phyloP scores from a whole-genome alignment of 1,284 basidiomycete genomes.

The Rhodofomes roseus region DNA sequence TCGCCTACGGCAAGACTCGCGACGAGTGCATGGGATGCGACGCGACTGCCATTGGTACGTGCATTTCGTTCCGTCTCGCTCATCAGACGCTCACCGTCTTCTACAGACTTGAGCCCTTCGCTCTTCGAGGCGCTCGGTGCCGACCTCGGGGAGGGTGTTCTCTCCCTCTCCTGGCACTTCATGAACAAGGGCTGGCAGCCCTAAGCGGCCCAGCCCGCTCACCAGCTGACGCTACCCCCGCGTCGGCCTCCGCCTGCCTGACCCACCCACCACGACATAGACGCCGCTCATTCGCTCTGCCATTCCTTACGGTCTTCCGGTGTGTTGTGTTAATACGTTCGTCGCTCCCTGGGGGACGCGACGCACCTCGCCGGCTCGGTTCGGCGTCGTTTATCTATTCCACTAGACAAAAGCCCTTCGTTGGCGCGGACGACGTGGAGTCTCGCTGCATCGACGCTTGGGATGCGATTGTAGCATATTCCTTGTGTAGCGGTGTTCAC shows the following conservation, averaged over 20 bases:
- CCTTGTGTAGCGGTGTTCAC: background rate
- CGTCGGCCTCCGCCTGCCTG: background rate
- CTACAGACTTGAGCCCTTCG: slow-evolving; percentile 21
- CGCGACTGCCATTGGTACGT: slow-evolving; percentile 31
- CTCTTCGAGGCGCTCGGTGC: slow-evolving; percentile 20
- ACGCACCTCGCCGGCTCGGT: background rate
- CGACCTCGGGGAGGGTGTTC: slow-evolving; percentile 16
- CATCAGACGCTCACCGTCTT: background rate
- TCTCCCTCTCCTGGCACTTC: slow-evolving; percentile 20
- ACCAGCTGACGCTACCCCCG: background rate
- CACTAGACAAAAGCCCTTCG: background rate
- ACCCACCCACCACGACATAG: background rate
- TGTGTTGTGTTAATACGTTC: background rate
- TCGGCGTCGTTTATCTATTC: background rate
- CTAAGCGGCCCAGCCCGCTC: background rate
- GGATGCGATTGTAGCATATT: background rate
- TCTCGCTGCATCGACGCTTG: background rate
- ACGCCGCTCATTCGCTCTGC: background rate
- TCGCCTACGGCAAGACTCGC: slow-evolving; percentile 27
- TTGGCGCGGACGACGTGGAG: background rate
- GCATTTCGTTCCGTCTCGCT: background rate
- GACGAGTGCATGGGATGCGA: slow-evolving; percentile 36
- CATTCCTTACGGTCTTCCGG: background rate
- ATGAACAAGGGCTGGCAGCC: slow-evolving; percentile 9
- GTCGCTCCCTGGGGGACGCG: background rate